These are phyloP conservation scores for Trichophyton simii DNA, from an alignment of 2,329 filamentous ascomycete genomes.

Conservation along the genomic window DNA sequence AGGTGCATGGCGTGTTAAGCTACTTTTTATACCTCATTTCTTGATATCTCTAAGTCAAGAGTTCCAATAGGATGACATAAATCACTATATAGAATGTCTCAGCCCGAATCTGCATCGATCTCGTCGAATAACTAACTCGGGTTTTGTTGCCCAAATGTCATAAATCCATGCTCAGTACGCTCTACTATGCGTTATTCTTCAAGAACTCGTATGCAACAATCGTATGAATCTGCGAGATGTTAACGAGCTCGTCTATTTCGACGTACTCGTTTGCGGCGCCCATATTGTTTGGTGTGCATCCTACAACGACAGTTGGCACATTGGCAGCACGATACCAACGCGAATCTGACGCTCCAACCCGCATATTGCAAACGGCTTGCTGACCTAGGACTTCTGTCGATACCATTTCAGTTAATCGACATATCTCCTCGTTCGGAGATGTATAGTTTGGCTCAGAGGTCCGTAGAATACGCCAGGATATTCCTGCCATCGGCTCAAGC, in stretches of 20 bases:
- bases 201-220: conserved; percentile 12
- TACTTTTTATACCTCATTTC: too few relatives aligned
- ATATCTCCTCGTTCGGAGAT: conserved; percentile 8
- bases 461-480: conserved; percentile 7
- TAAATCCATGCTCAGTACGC: not conserved
- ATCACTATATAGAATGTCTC: too few relatives aligned
- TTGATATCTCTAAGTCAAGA: too few relatives aligned
- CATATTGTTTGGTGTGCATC: conserved; percentile 11
- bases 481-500: conserved; percentile 9
- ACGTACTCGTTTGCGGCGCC: conserved; percentile 11
- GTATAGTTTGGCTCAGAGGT: conserved; percentile 10
- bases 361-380: conserved; percentile 7
- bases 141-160: not conserved
- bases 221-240: conserved; percentile 9
- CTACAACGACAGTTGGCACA: conserved; percentile 9
- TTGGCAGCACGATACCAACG: conserved; percentile 9
- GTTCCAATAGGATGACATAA: too few relatives aligned
- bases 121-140: too few relatives aligned
- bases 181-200: not conserved
- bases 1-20: too few relatives aligned
- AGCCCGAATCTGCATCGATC: too few relatives aligned
- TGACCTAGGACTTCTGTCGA: conserved; percentile 4
- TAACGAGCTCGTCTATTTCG: conserved; percentile 8
- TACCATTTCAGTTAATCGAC: conserved; percentile 4
- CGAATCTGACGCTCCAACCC: conserved; percentile 10